Base-by-base conservation (phyloP, 2,329 filamentous ascomycete species). In the Torrubiellomyces zombiae region DNA sequence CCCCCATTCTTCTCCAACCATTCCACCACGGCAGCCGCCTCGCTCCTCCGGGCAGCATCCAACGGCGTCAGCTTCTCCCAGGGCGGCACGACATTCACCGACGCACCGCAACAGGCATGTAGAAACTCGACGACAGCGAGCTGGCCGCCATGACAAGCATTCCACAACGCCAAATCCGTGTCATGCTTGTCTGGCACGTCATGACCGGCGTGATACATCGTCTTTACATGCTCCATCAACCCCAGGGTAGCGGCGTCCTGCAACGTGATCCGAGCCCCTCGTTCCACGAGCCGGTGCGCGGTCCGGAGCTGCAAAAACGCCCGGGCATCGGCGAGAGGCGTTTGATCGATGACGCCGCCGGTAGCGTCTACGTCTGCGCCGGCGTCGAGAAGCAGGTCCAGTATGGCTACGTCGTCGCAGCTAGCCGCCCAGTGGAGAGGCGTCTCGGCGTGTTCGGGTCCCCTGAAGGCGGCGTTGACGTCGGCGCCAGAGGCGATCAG, bases 41-140 rank as follows among this genome's bases (percentile, higher is more conserved):
- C 28, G 17, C 14, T 28, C 7, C 9, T 17, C 11, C 14, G 25
- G 3, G 31, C 31, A 16, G 27, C 31, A 21, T 28, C 29, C 7
- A 33, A 14, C 7, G 31, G 21, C n/a, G 23, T 25, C 9, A 25
- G 23, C 12, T 18, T 18, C 23, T 25, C 23, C 75, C 75, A 80
- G 4, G 31, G 28, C 20, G 33, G 31, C 16, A 27, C 16, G 10
- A 22, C 16, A 22, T 35, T 25, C 13, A 25, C 20, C 19, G 27
- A 19, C 4, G 23, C 25, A 4, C 33, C 33, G 9, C 25, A 18
- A 9, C 12, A n/a, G 12, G 13, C 20, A 15, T 25, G 24, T 7
- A 35, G 12, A 13, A 30, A 33, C 20, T 30, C 16, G 9, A 31
- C 33, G 9, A 31, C 26, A 6, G 21, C 25, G 9, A 30, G 23